Percentiles rank a stretch among this genome's conserved stretches.
Evolutionary conservation across 768 basidiomycete species (phyloP).

Genomic region (Clitopilus passeckerianus): DNA sequence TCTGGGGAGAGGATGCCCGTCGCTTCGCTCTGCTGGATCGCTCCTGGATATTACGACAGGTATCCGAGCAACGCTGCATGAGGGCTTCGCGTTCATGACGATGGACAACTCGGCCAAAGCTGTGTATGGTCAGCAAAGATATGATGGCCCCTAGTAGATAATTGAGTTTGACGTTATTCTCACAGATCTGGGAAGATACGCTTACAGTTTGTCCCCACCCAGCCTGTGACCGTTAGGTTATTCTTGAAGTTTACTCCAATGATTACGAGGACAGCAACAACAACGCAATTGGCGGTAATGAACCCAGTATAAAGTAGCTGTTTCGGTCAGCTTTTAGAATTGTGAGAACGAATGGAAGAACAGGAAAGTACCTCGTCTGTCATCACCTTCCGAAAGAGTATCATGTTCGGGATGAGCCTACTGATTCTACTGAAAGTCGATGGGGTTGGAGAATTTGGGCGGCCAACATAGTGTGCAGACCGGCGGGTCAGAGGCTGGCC

Average conservation of each 20-base stretch:
- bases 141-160: slow-evolving; percentile 44
- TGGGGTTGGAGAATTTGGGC: slow-evolving; percentile 17
- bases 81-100: slow-evolving; percentile 58
- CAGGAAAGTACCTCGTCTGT: slow-evolving; percentile 51
- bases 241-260: slow-evolving; percentile 45
- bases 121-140: slow-evolving; percentile 52
- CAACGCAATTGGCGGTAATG: slow-evolving; percentile 42
- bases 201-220: slow-evolving; percentile 55
- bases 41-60: neutral
- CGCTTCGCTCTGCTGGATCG: neutral
- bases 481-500: neutral
- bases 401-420: slow-evolving; percentile 46
- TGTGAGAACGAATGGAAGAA: neutral
- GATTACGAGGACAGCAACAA: slow-evolving; percentile 42
- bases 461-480: neutral
- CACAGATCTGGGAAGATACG: neutral
- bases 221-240: slow-evolving; percentile 40
- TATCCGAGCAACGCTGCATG: slow-evolving; percentile 34
- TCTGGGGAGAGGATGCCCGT: neutral
- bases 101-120: slow-evolving; percentile 52
- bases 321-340: neutral
- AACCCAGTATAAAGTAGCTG: slow-evolving; percentile 53
- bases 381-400: slow-evolving; percentile 50
- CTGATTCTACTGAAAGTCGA: slow-evolving; percentile 38
- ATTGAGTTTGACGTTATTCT: neutral